Percentiles rank a stretch among this genome's conserved stretches.
Evolutionary conservation across 2,329 filamentous ascomycete genomes (phyloP).

Genomic region (Ophiocordyceps camponoti-leonardi): DNA sequence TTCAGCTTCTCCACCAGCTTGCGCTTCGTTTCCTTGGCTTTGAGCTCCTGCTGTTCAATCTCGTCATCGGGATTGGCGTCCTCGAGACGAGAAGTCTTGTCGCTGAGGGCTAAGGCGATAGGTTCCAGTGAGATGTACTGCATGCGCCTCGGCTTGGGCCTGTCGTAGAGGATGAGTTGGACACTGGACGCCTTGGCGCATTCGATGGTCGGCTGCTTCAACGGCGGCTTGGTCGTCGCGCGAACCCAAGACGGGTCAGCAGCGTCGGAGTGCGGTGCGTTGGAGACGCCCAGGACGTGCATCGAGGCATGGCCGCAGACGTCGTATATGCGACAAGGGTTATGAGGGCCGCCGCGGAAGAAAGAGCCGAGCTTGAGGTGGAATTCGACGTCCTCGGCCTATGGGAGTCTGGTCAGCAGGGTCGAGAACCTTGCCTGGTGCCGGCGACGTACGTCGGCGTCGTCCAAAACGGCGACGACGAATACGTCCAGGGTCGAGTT

Average conservation of each 20-base stretch:
- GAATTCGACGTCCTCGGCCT: conserved; percentile 70
- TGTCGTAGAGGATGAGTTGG: conserved; percentile 78
- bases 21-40: conserved; percentile 39
- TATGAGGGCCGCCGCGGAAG: conserved; percentile 66
- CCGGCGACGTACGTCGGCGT: conserved; percentile 56
- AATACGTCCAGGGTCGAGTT: conserved; percentile 86
- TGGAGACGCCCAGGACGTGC: conserved; percentile 73
- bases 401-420: conserved; percentile 1
- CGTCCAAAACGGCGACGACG: conserved; percentile 75
- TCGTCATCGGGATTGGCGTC: conserved; percentile 29
- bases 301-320: conserved; percentile 70
- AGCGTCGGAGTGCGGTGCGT: conserved; percentile 33
- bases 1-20: conserved; percentile 72
- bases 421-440: neutral
- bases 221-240: conserved; percentile 33
- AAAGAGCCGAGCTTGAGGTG: conserved; percentile 72
- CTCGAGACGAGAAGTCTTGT: conserved; percentile 37
- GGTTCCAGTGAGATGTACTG: conserved; percentile 88
- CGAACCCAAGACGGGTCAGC: conserved; percentile 53
- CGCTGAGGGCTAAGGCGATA: conserved; percentile 70
- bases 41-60: conserved; percentile 47
- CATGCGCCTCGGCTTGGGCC: conserved; percentile 75
- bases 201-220: conserved; percentile 50
- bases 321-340: conserved; percentile 63
- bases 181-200: conserved; percentile 57